Percentiles rank a stretch among this genome's conserved stretches.
Conservation (phyloP, 108 stramenopile species). For the Hondaea fermentalgiana region DNA sequence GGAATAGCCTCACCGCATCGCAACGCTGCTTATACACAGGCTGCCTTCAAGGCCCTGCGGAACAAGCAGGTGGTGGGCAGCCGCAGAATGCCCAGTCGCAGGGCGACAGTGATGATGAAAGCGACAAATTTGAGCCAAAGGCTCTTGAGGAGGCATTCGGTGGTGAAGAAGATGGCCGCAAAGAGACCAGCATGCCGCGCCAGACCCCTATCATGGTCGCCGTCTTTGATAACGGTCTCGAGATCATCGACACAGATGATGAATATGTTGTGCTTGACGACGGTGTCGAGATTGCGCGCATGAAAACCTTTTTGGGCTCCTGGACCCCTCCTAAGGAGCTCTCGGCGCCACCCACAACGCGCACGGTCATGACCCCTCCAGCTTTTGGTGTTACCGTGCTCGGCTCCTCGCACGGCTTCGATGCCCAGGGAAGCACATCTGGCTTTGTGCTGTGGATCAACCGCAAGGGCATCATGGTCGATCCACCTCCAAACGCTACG, state of each 20-base stretch:
- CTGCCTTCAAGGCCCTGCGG: no score
- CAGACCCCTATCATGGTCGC: not conserved
- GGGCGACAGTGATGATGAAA: no score
- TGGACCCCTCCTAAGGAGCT: not conserved
- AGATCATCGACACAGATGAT: not conserved
- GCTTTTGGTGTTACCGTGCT: conserved; percentile 35
- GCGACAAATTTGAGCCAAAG: no score
- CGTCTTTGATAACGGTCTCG: not conserved
- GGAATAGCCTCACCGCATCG: no score
- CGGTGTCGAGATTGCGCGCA: not conserved
- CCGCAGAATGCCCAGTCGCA: no score
- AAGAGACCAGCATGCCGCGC: not conserved
- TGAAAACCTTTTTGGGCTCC: not conserved
- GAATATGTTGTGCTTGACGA: not conserved
- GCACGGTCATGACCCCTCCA: conserved; percentile 52
- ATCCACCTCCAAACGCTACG: conserved; percentile 65
- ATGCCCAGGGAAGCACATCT: conserved; percentile 74
- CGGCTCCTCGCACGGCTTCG: conserved; percentile 43
- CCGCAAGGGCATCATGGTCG: conserved; percentile 83
- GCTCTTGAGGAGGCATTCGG: no score
- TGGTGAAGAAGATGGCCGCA: no score
- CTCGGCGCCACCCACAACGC: not conserved
- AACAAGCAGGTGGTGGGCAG: no score
- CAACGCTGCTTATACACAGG: no score
- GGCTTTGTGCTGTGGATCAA: conserved; percentile 91